These are phyloP conservation scores for Leersia perrieri DNA, from an alignment of 176 grass and related monocot genomes.

Conservation along the genomic window DNA sequence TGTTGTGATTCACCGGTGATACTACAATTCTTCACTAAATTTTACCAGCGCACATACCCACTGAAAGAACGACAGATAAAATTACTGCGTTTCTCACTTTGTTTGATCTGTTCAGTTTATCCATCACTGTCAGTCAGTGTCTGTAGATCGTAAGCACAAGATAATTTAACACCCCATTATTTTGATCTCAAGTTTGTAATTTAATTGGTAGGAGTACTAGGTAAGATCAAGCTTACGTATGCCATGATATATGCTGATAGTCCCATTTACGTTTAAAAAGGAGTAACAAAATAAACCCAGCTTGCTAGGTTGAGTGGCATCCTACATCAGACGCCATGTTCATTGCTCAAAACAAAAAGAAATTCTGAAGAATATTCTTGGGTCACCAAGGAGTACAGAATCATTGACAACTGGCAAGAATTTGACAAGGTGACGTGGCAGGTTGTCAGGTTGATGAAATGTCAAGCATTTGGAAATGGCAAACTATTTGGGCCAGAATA, in stretches of 20 bases:
- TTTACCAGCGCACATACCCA: not conserved
- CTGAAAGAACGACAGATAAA: not conserved
- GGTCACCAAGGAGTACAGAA: not conserved
- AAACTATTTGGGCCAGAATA: not conserved
- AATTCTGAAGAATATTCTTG: slow-evolving; percentile 24
- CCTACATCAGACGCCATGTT: not conserved
- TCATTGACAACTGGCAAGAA: not conserved
- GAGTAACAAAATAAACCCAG: not conserved
- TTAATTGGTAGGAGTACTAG: not conserved
- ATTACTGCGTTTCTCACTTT: not conserved
- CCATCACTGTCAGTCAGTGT: not conserved
- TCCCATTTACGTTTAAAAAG: not conserved
- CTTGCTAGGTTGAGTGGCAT: not conserved
- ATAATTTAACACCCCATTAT: not conserved
- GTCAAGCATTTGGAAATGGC: not conserved
- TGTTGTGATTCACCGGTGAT: not conserved
- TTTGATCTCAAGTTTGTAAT: not conserved
- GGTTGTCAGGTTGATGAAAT: not conserved
- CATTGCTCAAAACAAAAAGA: slow-evolving; percentile 9
- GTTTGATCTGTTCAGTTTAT: not conserved
- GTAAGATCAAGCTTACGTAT: slow-evolving; percentile 3
- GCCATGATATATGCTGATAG: not conserved
- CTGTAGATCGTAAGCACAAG: not conserved
- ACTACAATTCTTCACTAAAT: not conserved
- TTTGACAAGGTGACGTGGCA: slow-evolving; percentile 14